Base-by-base conservation (phyloP, 1,139 yeast species). In the Nakaseomyces sp. region DNA sequence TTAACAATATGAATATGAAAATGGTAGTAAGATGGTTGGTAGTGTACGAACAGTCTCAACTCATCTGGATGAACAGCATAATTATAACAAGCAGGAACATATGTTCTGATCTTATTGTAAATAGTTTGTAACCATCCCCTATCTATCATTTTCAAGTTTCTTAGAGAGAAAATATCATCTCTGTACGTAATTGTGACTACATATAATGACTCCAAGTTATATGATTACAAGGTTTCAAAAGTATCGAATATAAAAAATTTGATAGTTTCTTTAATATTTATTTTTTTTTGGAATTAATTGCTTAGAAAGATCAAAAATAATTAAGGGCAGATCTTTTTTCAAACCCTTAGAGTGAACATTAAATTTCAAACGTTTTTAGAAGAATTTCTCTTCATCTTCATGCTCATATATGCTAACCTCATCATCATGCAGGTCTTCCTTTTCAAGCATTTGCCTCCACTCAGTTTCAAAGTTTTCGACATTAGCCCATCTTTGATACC, bases 21-120 rank as follows among this genome's bases (percentile, higher is more conserved):
- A 59, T 91, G 98, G 59, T 91, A 91, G 61, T 91, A 91, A 0
- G 96, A 85, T 0, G 99, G 99, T 52, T 89, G 97, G 63, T 91
- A 88, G 61, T 88, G 97, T 41, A 88, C 71, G 57, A 82, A 89
- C 1, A 87, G 63, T 50, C 94, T 74, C 52, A 89, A 62, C 52
- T 79, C 74, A 43, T 60, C 63, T 5, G 61, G 53, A 13, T 47
- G 46, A 12, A 62, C 46, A 2, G 58, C 51, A 45, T 53, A 54
- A 43, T 70, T 70, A 58, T 71, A 81, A 28, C 66, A 59, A 36
- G 68, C 67, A 2, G 75, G 61, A 1, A 86, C 73, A 4, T 74
- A 73, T 0, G 57, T 50, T 41, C 67, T 62, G 15, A 87, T 72
- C 22, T 68, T 70, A 8, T 59, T 50, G 43, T 68, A 66, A 13